phyloP scores from a whole-genome alignment of 2,329 filamentous ascomycete genomes.

The Colletotrichum simmondsii region DNA sequence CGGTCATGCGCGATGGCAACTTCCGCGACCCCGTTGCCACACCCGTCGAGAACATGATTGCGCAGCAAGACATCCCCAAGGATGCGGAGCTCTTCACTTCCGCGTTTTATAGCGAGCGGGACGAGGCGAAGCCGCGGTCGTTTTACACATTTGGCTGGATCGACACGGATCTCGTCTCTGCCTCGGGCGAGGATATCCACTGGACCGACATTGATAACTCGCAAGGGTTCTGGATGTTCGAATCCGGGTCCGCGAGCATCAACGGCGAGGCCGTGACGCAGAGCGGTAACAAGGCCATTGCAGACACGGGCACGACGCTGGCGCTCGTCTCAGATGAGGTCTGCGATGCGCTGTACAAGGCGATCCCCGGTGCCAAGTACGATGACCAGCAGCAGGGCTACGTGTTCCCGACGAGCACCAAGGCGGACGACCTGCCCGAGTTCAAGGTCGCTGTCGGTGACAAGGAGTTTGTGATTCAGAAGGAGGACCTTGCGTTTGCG shows the following conservation, averaged over 20 bases:
- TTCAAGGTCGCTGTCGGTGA: conserved; percentile 67
- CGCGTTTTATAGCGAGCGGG: conserved; percentile 28
- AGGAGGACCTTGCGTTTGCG: conserved; percentile 28
- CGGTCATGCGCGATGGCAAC: conserved; percentile 64
- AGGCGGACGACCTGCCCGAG: conserved; percentile 50
- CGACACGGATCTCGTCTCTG: conserved; percentile 70
- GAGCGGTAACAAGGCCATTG: conserved; percentile 57
- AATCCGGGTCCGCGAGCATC: conserved; percentile 66
- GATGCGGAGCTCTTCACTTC: conserved; percentile 55
- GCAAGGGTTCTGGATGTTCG: conserved; percentile 77
- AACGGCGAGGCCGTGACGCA: conserved; percentile 51
- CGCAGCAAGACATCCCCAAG: conserved; percentile 76
- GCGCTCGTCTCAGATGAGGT: conserved; percentile 55
- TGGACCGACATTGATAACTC: conserved; percentile 71
- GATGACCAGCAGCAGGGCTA: conserved; percentile 38
- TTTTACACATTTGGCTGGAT: conserved; percentile 80
- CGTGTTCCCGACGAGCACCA: conserved; percentile 55
- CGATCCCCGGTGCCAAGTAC: conserved; percentile 38
- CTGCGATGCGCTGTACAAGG: conserved; percentile 38
- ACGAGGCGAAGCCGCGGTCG: conserved; percentile 66
- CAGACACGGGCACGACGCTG: conserved; percentile 72
- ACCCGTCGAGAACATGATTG: conserved; percentile 79
- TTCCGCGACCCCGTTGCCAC: conserved; percentile 64
- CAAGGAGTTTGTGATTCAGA: conserved; percentile 47
- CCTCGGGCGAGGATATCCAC: conserved; percentile 63